phyloP scores from a whole-genome alignment of 192 early-diverging fungal species.

The Entomortierella chlamydospora region DNA sequence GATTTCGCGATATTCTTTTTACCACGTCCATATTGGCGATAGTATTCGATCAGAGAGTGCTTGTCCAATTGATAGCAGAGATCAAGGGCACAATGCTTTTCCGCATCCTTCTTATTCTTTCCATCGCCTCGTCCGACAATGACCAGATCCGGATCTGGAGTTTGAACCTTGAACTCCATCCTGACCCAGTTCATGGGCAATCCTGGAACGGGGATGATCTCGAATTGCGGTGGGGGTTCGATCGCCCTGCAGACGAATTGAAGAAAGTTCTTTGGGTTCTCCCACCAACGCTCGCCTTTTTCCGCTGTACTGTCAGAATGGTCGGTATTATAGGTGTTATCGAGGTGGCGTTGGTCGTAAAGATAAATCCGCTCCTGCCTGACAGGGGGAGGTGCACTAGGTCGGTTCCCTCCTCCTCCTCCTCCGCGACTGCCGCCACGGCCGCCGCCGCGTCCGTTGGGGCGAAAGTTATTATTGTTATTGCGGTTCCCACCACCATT shows the following conservation, averaged over 20 bases:
- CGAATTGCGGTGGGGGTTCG: conserved; percentile 47
- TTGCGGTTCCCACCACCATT: conserved; percentile 15
- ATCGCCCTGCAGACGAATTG: conserved; percentile 46
- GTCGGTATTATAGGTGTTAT: conserved; percentile 41
- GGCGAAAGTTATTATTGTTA: conserved; percentile 4
- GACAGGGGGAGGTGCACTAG: conserved; percentile 18
- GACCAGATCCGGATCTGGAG: conserved; percentile 35
- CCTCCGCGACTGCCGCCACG: conserved; percentile 15
- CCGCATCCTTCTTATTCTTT: conserved; percentile 58
- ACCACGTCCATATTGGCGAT: conserved; percentile 49
- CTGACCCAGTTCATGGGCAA: conserved; percentile 51
- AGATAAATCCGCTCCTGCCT: conserved; percentile 43
- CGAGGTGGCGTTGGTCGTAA: conserved; percentile 51
- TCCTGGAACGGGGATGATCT: conserved; percentile 23
- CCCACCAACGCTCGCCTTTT: conserved; percentile 55
- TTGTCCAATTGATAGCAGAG: conserved; percentile 53
- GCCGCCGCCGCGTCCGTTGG: conserved; percentile 11
- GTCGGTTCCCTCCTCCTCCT: conserved; percentile 22
- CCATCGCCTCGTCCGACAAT: conserved; percentile 52
- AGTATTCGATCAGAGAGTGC: conserved; percentile 47
- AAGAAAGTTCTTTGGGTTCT: conserved; percentile 51
- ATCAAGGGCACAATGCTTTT: conserved; percentile 52
- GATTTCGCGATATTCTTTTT: conserved; percentile 47
- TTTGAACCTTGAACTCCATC: conserved; percentile 48
- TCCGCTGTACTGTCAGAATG: conserved; percentile 31